Conservation (phyloP, 108 stramenopile species). For the Cyclotella atomus region DNA sequence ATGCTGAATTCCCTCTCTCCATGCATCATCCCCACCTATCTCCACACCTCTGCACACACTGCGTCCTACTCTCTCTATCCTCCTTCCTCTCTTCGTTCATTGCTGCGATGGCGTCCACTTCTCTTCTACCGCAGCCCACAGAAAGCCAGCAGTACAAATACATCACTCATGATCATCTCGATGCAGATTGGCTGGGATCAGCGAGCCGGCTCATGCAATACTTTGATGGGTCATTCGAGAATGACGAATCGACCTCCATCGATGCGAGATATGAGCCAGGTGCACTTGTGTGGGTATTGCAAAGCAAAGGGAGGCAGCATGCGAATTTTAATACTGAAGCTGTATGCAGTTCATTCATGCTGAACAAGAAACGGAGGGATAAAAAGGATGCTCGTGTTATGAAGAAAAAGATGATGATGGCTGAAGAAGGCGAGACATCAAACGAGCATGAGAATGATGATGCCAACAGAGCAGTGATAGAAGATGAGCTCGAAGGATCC, state of each 20-base stretch:
- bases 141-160: slow-evolving; percentile 23
- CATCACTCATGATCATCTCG: slow-evolving; percentile 34
- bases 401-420: background rate
- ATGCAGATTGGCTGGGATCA: slow-evolving; percentile 47
- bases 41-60: too few relatives aligned
- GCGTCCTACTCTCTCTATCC: too few relatives aligned
- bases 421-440: background rate
- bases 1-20: too few relatives aligned
- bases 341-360: slow-evolving; percentile 6
- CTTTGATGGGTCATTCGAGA: background rate
- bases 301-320: slow-evolving; percentile 52
- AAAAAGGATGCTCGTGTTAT: slow-evolving; percentile 26
- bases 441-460: background rate
- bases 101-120: background rate
- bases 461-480: background rate
- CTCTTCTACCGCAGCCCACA: background rate
- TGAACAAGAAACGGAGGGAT: slow-evolving; percentile 41
- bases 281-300: slow-evolving; percentile 62
- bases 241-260: background rate
- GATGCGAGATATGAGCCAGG: slow-evolving; percentile 32
- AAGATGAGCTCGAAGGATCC: background rate
- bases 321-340: background rate
- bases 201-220: background rate
- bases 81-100: too few relatives aligned
- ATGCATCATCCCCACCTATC: too few relatives aligned